Base-by-base conservation (phyloP, 345 rosid genomes). In the Rhodomyrtus tomentosa region DNA sequence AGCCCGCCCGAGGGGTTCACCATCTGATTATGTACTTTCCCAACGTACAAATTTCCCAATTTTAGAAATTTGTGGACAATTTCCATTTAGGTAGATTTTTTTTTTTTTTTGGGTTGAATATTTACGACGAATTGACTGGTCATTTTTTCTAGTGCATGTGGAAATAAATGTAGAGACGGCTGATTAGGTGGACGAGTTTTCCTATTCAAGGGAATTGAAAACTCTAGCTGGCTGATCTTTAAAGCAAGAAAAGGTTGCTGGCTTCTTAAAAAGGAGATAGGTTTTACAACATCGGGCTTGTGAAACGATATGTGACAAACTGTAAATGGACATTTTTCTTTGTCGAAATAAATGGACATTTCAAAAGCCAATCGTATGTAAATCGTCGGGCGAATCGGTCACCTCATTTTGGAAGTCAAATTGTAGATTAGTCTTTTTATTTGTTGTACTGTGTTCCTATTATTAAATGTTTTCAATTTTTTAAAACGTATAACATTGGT, bases 331-430 rank as follows among this genome's bases (percentile, higher is more conserved):
- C 6, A 68, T 68, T 68, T 68, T n/a, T n/a, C n/a, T n/a, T n/a
- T n/a, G n/a, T n/a, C n/a, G n/a, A n/a, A n/a, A n/a, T 32, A 2
- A 36, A 68, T 32, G 76, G 45, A 32, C 6, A 68, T 68, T 68
- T 68, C 45, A 36, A 2, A 18, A 32, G 20, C 36, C 24, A 68
- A 68, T 18, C 45, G 1, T 48, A 7, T 58, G 36, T 59, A 7
- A 6, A 38, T 15, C 68, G 15, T 0, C 16, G 21, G 73, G 10
- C 5, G 0, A 27, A 29, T 15, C 10, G 1, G 0, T 59, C 22
- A 14, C 10, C 2, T 29, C 40, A 29, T 29, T 27, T 59, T 29
- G 21, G 29, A 59, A 59, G 24, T 68, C 1, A 12, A 36, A 1
- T 8, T 36, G 21, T 18, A 36, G 21, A 68, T 68, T 24, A 18